These are phyloP conservation scores for Lycium barbarum DNA, from an alignment of 257 asterid genomes.

Conservation along the genomic window DNA sequence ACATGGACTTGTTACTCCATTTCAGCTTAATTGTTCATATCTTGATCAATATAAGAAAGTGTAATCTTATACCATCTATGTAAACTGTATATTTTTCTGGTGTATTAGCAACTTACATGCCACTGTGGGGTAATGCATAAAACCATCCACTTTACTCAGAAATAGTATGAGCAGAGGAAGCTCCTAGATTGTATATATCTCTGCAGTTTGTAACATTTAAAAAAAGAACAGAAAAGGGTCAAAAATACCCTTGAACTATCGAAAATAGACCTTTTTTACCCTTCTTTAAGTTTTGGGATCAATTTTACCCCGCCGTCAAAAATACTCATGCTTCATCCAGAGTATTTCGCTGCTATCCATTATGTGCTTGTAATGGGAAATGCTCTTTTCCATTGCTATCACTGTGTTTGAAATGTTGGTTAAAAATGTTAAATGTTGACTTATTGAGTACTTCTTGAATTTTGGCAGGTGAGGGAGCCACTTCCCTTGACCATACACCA, in stretches of 20 bases:
- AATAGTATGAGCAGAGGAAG: not conserved
- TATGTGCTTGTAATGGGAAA: not conserved
- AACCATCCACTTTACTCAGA: not conserved
- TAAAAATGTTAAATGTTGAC: constrained; percentile 18
- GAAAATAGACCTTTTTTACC: too few species aligned
- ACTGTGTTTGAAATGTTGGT: not conserved
- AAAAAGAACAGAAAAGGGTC: too few species aligned
- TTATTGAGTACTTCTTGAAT: constrained; percentile 14
- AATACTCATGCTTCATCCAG: not conserved
- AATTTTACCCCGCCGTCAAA: too few species aligned
- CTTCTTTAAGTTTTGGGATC: too few species aligned
- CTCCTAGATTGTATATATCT: not conserved
- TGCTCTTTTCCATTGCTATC: not conserved
- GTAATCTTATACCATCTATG: not conserved
- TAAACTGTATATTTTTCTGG: not conserved
- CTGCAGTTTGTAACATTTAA: not conserved
- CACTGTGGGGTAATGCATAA: not conserved
- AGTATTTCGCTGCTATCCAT: not conserved
- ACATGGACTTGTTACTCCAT: not conserved
- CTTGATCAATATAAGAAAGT: constrained; percentile 6
- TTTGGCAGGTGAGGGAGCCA: constrained; percentile 89
- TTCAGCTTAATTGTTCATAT: not conserved
- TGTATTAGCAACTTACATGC: not conserved
- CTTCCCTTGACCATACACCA: constrained; percentile 93
- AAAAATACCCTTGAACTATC: too few species aligned